Percentiles rank a stretch among this genome's conserved stretches.
Evolutionary conservation across 495 filamentous ascomycete species (phyloP).

Genomic region (Penicillium fimorum): DNA sequence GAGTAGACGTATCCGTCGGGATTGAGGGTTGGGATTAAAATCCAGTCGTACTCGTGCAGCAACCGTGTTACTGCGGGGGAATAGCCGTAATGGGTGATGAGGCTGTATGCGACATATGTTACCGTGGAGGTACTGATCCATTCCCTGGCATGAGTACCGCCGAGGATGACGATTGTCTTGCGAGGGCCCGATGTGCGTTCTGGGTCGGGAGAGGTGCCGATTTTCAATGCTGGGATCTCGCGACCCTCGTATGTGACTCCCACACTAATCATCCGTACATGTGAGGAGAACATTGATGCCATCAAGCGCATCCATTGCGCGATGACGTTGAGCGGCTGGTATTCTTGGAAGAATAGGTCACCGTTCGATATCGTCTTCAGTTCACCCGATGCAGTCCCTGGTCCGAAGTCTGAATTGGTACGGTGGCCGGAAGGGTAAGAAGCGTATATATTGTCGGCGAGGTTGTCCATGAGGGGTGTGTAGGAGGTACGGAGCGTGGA

Average conservation of each 20-base stretch:
- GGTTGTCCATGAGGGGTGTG: constrained; percentile 73
- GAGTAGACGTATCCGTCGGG: constrained; percentile 93
- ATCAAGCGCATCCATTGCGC: constrained; percentile 86
- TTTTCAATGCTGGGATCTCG: constrained; percentile 74
- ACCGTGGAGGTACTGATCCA: constrained; percentile 95
- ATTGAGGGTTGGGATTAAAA: constrained; percentile 88
- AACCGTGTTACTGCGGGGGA: constrained; percentile 65
- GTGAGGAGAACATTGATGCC: constrained; percentile 80
- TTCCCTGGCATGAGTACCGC: constrained; percentile 87
- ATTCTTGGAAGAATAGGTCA: constrained; percentile 84
- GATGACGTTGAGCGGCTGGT: constrained; percentile 78
- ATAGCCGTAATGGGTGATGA: constrained; percentile 79
- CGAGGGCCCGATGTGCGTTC: constrained; percentile 45
- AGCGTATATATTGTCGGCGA: constrained; percentile 71
- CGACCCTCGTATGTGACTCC: constrained; percentile 83
- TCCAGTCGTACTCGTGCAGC: constrained; percentile 76
- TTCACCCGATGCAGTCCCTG: constrained; percentile 34
- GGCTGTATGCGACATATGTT: constrained; percentile 85
- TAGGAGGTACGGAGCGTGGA: constrained; percentile 69
- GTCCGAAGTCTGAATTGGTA: constrained; percentile 28
- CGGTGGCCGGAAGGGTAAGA: constrained; percentile 61
- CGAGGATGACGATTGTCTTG: constrained; percentile 79
- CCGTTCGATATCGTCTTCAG: constrained; percentile 34
- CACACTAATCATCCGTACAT: constrained; percentile 69
- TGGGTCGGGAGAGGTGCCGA: constrained; percentile 59